Percentiles rank a stretch among this genome's conserved stretches.
These are phyloP conservation scores for Ophiocordyceps camponoti-leonardi DNA, from an alignment of 2,329 filamentous ascomycete species.

Conservation along the genomic window DNA sequence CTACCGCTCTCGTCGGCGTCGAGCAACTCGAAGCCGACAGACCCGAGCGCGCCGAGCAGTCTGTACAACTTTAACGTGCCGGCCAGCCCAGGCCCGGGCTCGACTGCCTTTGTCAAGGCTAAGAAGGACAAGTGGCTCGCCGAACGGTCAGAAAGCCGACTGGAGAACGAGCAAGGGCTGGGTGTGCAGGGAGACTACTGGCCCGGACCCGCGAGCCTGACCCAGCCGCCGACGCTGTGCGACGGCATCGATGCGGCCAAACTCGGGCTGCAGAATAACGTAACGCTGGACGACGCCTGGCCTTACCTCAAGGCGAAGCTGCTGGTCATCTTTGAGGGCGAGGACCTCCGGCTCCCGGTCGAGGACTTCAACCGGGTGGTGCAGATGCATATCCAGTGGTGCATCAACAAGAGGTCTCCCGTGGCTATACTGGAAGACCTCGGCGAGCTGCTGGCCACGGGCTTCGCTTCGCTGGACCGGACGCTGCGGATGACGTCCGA, in stretches of 20 bases:
- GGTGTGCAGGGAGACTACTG: constrained; percentile 30
- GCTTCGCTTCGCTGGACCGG: constrained; percentile 74
- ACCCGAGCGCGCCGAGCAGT: constrained; percentile 57
- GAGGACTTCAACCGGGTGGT: constrained; percentile 74
- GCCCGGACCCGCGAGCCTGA: constrained; percentile 34
- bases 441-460: constrained; percentile 57
- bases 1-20: constrained; percentile 58
- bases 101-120: constrained; percentile 57
- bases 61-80: constrained; percentile 66
- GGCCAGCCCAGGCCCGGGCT: constrained; percentile 49
- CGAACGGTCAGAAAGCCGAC: constrained; percentile 36
- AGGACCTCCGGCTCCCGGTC: constrained; percentile 61
- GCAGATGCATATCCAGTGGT: constrained; percentile 61
- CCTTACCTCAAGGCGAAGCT: constrained; percentile 61
- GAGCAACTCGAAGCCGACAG: constrained; percentile 60
- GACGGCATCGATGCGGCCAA: constrained; percentile 38
- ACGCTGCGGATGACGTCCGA: constrained; percentile 65
- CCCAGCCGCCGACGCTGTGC: constrained; percentile 26
- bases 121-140: constrained; percentile 77
- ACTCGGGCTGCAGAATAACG: constrained; percentile 45
- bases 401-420: constrained; percentile 55
- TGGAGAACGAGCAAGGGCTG: constrained; percentile 34
- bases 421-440: constrained; percentile 60
- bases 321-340: constrained; percentile 64
- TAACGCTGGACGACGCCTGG: constrained; percentile 67